Base-by-base conservation (phyloP, 1,284 basidiomycete species). In the Pascua sp. region DNA sequence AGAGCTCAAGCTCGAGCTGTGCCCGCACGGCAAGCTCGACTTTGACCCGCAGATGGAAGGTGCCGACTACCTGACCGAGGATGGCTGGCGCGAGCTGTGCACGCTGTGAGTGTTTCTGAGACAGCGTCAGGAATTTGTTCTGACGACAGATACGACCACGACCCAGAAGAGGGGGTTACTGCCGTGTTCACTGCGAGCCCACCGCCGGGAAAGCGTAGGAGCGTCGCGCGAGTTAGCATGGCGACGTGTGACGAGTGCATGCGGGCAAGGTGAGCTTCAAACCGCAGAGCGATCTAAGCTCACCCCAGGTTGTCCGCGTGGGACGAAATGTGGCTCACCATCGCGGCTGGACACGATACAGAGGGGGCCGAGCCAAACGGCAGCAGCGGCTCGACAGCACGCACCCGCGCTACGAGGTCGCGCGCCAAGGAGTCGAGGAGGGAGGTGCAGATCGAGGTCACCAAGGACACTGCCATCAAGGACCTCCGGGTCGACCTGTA, bases 21-120 rank as follows among this genome's bases (percentile, higher is more conserved):
- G 75, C 39, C 51, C 57, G n/a, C 75, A 77, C 58, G 68, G 67
- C 0, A n/a, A 58, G 37, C 48, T 75, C 42, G 65, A 67, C 53
- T 64, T 67, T 39, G 72, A 77, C 60, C 70, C 67, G 13, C 56
- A 58, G 49, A 59, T 65, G 50, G 65, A 65, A 36, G 32, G 48
- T 5, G 36, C 52, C 1, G 41, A 54, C 48, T 65, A 63, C 17
- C 12, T 73, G 4, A 47, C 51, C 2, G 50, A 59, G 32, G 40
- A 13, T 2, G 69, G 69, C 0, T 77, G 71, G 70, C 15, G 51
- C 1, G 39, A 46, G 36, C 49, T 73, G 1, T 55, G 57, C 16
- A 40, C 53, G 2, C 51, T 61, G 70, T 72, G 52, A 62, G 71
- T 61, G 1, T 8, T 7, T 32, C 24, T 32, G 4, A 32, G 7